Percentiles rank a stretch among this genome's conserved stretches.
phyloP scores from a whole-genome alignment of 116 monocot genomes.

The Phalaenopsis hybrid region DNA sequence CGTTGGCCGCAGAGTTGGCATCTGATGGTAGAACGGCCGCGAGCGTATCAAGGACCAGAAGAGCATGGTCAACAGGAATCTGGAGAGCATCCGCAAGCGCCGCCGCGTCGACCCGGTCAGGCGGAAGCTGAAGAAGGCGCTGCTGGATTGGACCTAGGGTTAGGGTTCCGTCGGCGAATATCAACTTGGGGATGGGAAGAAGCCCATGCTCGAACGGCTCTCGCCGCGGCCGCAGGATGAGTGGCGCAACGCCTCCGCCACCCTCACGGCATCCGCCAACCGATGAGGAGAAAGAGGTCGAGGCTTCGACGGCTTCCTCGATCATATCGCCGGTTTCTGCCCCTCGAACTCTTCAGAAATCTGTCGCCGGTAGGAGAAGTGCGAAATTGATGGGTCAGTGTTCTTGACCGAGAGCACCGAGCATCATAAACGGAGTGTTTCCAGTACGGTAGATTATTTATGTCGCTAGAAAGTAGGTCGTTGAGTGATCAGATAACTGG shows the following conservation, averaged over 20 bases:
- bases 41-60: conserved; percentile 57
- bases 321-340: conserved; percentile 13
- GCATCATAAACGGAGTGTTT: too few species aligned
- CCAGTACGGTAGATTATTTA: too few species aligned
- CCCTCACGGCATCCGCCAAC: not conserved
- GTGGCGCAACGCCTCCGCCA: not conserved
- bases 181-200: conserved; percentile 92
- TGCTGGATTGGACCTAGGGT: conserved; percentile 48
- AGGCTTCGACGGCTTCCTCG: conserved; percentile 9
- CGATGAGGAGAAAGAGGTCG: conserved; percentile 14
- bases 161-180: conserved; percentile 69
- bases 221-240: conserved; percentile 61
- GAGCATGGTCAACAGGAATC: conserved; percentile 50
- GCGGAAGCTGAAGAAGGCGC: conserved; percentile 31
- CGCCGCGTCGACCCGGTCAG: conserved; percentile 26
- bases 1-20: conserved; percentile 23
- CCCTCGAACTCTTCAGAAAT: not conserved
- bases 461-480: too few species aligned
- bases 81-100: conserved; percentile 57
- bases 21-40: conserved; percentile 35
- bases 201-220: conserved; percentile 94
- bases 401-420: not conserved
- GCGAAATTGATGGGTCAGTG: not conserved
- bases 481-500: too few species aligned
- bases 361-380: not conserved